Evolutionary conservation across 2,329 filamentous ascomycete genomes (phyloP), one percentile per base, ranked within the genome.

Genomic region (Penicillium vulpinum): DNA sequence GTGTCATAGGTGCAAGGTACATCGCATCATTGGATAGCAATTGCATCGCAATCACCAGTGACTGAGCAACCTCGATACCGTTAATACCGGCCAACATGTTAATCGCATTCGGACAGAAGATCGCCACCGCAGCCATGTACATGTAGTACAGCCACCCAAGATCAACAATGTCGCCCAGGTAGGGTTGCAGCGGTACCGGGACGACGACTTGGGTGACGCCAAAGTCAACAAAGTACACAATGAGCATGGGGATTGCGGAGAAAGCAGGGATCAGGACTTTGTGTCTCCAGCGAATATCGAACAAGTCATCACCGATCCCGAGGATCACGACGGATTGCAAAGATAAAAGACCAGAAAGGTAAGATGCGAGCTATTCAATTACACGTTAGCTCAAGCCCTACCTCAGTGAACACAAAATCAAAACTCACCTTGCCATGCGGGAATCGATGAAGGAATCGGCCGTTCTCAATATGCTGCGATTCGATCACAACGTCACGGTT

Each of bases 81-180:
- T 99, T 99, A 76, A 99, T 91, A n/a, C 94, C 94, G 0, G 94
- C 94, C n/a, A 99, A 81, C 78, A 99, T 99, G 80, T 99, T 99
- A 84, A 99, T 99, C 75, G 91, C 92, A 78, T 99, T 97, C 7
- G 94, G 92, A 66, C 92, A 96, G 80, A 99, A 99, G 75, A 99
- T 99, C 72, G 93, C 90, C 65, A 99, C 85, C 55, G 90, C 88
- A 51, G 91, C 91, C 94, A 99, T 99, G 82, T 97, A 99, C 70
- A 88, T 79, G 78, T 99, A 99, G 83, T 99, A 99, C 55, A 91
- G 78, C 72, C 85, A 76, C 31, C 88, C 89, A 8, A 97, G 85
- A 73, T 97, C 87, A 72, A 97, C 83, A 47, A 97, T 84, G 65
- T 91, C 85, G 31, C 92, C 92, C 9, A 97, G 81, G 70, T 94